Percentiles rank a stretch among this genome's conserved stretches.
phyloP scores from a whole-genome alignment of 2,329 filamentous ascomycete genomes.

The Colletotrichum siamense region DNA sequence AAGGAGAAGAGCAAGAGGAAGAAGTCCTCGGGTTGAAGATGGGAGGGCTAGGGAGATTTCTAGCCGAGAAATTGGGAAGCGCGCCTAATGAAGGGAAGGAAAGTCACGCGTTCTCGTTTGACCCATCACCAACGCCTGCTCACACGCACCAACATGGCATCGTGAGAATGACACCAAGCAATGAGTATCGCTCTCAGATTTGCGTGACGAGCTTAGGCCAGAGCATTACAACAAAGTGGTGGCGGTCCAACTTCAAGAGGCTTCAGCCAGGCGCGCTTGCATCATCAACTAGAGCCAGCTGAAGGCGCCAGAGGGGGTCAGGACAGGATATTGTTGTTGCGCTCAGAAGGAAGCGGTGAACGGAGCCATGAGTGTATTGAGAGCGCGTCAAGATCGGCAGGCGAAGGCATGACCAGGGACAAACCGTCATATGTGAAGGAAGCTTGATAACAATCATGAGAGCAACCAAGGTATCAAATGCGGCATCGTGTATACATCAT shows the following conservation, averaged over 20 bases:
- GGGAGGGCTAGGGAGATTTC: not conserved
- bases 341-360: not conserved
- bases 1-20: slow-evolving; percentile 8
- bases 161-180: not conserved
- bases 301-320: not conserved
- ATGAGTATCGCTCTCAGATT: not conserved
- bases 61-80: not conserved
- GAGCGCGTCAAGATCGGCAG: not conserved
- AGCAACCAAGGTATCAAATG: not conserved
- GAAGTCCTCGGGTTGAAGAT: slow-evolving; percentile 2
- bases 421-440: not conserved
- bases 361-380: not conserved
- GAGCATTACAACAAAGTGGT: not conserved
- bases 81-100: not conserved
- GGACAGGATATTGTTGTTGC: not conserved
- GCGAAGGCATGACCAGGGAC: not conserved
- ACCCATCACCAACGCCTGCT: not conserved
- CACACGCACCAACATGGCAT: not conserved
- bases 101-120: not conserved
- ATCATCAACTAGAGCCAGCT: not conserved
- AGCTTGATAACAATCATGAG: not conserved
- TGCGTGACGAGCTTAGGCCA: not conserved
- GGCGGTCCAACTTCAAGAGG: not conserved
- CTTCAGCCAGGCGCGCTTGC: not conserved
- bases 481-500: not conserved